A percentile compares a stretch with the other conserved stretches of the same genome.
Conservation (phyloP, 495 filamentous ascomycete species). For the Immersiella caudata region DNA sequence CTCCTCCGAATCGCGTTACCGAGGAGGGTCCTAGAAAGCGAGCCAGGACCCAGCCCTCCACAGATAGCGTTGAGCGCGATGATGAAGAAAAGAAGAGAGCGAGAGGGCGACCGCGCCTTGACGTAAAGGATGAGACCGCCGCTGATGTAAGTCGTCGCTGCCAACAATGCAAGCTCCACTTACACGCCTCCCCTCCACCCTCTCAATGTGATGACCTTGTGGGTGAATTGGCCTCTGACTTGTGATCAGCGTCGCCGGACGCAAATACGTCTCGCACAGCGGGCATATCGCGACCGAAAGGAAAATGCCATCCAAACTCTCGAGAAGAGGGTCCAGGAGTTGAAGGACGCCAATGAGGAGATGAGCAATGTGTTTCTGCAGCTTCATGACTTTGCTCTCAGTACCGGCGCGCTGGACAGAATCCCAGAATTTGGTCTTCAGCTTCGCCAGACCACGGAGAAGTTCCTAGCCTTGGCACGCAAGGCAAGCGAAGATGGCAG, state of each 20-base stretch:
- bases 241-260: constrained; percentile 69
- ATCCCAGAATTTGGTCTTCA: constrained; percentile 55
- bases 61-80: constrained; percentile 27
- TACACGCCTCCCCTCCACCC: constrained; percentile 15
- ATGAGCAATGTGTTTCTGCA: constrained; percentile 73
- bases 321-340: constrained; percentile 64
- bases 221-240: neutral
- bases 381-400: constrained; percentile 63
- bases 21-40: constrained; percentile 38
- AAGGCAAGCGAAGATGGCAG: constrained; percentile 38
- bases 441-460: constrained; percentile 48
- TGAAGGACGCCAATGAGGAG: constrained; percentile 68
- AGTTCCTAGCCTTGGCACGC: constrained; percentile 49
- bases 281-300: constrained; percentile 82
- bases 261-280: constrained; percentile 85
- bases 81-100: constrained; percentile 54
- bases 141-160: constrained; percentile 48
- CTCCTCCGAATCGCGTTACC: constrained; percentile 8
- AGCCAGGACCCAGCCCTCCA: constrained; percentile 24
- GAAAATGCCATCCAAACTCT: constrained; percentile 78
- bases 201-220: neutral
- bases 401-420: constrained; percentile 53
- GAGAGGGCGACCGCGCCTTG: constrained; percentile 69
- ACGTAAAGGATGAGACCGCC: constrained; percentile 67
- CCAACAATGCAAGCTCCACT: neutral